Conservation (phyloP, 805 yeast species). For the Lipomyces yamadae region DNA sequence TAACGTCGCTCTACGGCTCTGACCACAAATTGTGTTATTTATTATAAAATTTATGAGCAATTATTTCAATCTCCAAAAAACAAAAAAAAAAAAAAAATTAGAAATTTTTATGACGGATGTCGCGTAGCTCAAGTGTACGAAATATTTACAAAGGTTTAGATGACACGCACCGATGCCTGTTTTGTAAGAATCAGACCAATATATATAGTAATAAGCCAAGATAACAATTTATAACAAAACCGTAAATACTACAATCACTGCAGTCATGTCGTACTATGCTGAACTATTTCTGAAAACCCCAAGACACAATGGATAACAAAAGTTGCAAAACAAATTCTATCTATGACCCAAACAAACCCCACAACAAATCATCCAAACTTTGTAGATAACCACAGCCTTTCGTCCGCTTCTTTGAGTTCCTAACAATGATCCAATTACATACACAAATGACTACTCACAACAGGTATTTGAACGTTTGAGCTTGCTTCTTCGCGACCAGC, state of each 20-base stretch:
- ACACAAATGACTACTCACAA: constrained; percentile 14
- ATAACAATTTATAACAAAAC: background rate
- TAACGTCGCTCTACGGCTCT: no score
- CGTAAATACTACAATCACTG: background rate
- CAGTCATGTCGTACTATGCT: background rate
- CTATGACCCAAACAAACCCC: background rate
- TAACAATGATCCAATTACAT: background rate
- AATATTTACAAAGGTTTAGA: no score
- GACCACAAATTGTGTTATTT: no score
- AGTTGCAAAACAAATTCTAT: background rate
- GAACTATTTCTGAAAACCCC: background rate
- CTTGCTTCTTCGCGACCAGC: constrained; percentile 28
- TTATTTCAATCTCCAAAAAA: no score
- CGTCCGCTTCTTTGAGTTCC: background rate
- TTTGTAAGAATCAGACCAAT: no score
- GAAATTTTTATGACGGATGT: no score
- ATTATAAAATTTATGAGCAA: no score
- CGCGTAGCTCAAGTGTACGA: no score
- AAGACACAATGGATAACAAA: background rate
- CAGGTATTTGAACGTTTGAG: constrained; percentile 30
- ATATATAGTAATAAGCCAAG: no score
- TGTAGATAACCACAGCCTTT: background rate
- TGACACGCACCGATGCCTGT: no score
- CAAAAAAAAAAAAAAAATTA: no score
- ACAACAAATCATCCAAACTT: background rate